Evolutionary conservation across 331 rosid genomes (phyloP), one percentile per base, ranked within the genome.

Genomic region (Quercus phellos): DNA sequence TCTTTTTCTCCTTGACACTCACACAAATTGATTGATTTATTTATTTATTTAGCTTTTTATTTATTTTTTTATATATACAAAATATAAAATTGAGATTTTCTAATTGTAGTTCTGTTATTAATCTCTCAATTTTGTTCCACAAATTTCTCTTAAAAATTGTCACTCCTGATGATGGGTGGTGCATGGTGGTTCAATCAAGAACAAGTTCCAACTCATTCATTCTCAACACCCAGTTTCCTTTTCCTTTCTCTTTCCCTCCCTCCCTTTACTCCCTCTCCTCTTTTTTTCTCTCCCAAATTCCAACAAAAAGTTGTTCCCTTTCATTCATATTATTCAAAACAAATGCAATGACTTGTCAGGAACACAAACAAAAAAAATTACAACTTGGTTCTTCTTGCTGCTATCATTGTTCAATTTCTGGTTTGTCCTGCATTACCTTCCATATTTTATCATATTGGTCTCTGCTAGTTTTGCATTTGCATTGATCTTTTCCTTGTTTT

Each of bases 81-180:
- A 74, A 76, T 74, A 83, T 51, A 72, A 76, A 51, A 35, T 68
- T 78, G 81, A 75, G 8, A 35, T 70, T 79, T 85, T 76, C 94
- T 88, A 88, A 88, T 82, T 85, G 75, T 85, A 82, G 91, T 67
- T 82, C 30, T 77, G 55, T 76, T 75, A 16, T 81, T 76, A 85
- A 73, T 75, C 74, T 82, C 74, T 72, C 46, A 63, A 51, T 82
- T 75, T 79, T 82, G 74, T 78, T 88, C 89, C 90, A 86, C 90
- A 85, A 83, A 76, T 91, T 82, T 63, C 91, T 88, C 91, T 70
- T 85, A 75, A 77, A 63, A 79, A 76, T 68, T 79, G 88, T 70
- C 71, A 66, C 72, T 76, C 77, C 76, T 83, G 72, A 77, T 79
- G 80, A 80, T 76, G 82, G 82, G 58, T 82, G 80, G 83, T 76